Evolutionary conservation across 106 monocot species (phyloP).

Genomic region (Cymbidium sinense): DNA sequence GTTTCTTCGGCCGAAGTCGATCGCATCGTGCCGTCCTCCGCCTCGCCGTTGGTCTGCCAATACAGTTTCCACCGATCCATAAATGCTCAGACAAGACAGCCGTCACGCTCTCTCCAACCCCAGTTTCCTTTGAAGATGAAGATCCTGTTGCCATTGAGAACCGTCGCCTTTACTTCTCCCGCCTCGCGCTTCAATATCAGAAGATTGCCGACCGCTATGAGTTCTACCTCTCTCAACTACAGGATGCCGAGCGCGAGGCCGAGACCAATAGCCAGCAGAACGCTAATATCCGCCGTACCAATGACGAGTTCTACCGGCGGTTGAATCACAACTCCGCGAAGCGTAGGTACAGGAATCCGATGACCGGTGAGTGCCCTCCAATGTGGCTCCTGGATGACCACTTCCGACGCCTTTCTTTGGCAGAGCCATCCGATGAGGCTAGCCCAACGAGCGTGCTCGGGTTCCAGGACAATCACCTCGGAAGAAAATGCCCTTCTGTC

Average conservation of each 20-base stretch:
- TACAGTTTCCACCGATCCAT: neutral
- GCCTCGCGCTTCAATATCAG: slow-evolving; percentile 61
- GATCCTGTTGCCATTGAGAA: slow-evolving; percentile 20
- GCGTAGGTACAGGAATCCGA: neutral
- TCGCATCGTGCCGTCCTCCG: neutral
- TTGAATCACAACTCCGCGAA: slow-evolving; percentile 22
- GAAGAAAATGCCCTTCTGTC: neutral
- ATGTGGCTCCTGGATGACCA: slow-evolving; percentile 27
- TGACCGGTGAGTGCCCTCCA: neutral
- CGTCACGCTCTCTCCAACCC: slow-evolving; percentile 25
- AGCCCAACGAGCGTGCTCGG: slow-evolving; percentile 57
- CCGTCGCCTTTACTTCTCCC: slow-evolving; percentile 46
- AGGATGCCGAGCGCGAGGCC: slow-evolving; percentile 48
- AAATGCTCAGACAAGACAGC: slow-evolving; percentile 11
- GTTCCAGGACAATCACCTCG: slow-evolving; percentile 8
- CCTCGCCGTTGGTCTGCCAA: neutral
- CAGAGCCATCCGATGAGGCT: slow-evolving; percentile 3
- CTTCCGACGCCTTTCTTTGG: slow-evolving; percentile 35
- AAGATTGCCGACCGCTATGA: slow-evolving; percentile 55
- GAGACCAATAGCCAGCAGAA: slow-evolving; percentile 66
- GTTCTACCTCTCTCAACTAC: slow-evolving; percentile 66
- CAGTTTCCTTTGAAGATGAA: slow-evolving; percentile 29
- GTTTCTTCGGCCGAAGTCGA: slow-evolving; percentile 9
- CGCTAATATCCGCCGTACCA: slow-evolving; percentile 53
- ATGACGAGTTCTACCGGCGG: slow-evolving; percentile 47